phyloP scores from a whole-genome alignment of 306 rosid genomes.

The Sphenostylis stenocarpa region DNA sequence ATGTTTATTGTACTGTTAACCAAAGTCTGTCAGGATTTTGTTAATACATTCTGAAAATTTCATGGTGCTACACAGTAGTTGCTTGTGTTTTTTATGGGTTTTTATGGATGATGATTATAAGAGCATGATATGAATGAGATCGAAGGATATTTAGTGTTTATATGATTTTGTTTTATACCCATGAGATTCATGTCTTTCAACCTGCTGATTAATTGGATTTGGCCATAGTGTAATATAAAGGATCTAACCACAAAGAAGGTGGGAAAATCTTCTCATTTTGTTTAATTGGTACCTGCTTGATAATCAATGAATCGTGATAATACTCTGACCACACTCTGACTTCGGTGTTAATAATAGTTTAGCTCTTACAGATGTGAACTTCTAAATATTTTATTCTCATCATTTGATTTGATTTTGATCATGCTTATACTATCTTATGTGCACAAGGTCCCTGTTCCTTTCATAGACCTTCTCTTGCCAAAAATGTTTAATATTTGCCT shows the following conservation, averaged over 20 bases:
- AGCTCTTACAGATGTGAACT: not conserved
- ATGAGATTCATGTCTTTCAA: not conserved
- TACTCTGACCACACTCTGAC: no score
- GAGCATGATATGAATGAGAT: not conserved
- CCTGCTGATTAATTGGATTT: not conserved
- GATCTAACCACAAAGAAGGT: not conserved
- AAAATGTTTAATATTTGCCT: not conserved
- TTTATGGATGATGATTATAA: not conserved
- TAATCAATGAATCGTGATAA: not conserved
- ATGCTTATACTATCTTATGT: conserved; percentile 11
- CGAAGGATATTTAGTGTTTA: not conserved
- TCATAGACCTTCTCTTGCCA: not conserved
- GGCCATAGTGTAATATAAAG: not conserved
- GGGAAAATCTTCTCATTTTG: not conserved
- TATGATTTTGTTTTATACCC: not conserved
- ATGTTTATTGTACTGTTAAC: not conserved
- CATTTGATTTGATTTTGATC: not conserved
- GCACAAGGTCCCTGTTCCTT: not conserved
- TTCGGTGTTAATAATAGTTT: not conserved
- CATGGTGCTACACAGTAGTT: conserved; percentile 2
- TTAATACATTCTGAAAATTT: not conserved
- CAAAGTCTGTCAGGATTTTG: not conserved
- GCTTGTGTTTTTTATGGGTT: not conserved
- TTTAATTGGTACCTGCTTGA: not conserved
- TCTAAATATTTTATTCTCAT: not conserved